Base-by-base conservation (phyloP, 2,329 filamentous ascomycete species). In the Arachnopeziza araneosa region DNA sequence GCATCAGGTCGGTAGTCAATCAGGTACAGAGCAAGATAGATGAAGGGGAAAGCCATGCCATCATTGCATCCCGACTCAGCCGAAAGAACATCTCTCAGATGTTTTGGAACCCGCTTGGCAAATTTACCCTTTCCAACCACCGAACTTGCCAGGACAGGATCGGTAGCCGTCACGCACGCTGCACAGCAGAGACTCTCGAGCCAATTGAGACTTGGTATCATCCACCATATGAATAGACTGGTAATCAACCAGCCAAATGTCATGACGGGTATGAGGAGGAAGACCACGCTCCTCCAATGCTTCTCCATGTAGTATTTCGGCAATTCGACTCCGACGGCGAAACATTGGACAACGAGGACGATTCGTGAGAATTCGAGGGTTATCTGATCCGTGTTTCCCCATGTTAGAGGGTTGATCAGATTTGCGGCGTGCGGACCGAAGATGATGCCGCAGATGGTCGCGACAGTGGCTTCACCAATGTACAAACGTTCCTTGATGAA, bases 101-200 rank as follows among this genome's bases (percentile, higher is more conserved):
- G 95, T 79, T 97, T 98, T 23, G 95, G 95, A 4, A 99, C 92
- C 64, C 95, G 87, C 78, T 96, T 96, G 44, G 95, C 93, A 70
- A 99, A 99, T 76, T 99, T 99, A 70, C 95, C 95, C 78, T 98
- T 99, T 73, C 95, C 95, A 56, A 99, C 95, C 58, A 99, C 95
- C 19, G 95, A 99, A 17, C 95, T 98, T 26, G 95, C 95, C 71
- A 99, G 79, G 67, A 99, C 95, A 58, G 95, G 95, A 76, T 99
- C 95, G 4, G 95, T 99, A 53, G 95, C 95, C 2, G 95, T 99
- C 58, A 99, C 92, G 73, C 95, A 99, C 60, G 95, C 95, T 21
- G 95, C 89, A 64, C 92, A 83, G 36, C 89, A 87, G 58, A 99
- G 82, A 72, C 90, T 90, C 73, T 98, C 91, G 50, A 99, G 84